phyloP scores from a whole-genome alignment of 108 stramenopile genomes.

The Skeletonema grethae region DNA sequence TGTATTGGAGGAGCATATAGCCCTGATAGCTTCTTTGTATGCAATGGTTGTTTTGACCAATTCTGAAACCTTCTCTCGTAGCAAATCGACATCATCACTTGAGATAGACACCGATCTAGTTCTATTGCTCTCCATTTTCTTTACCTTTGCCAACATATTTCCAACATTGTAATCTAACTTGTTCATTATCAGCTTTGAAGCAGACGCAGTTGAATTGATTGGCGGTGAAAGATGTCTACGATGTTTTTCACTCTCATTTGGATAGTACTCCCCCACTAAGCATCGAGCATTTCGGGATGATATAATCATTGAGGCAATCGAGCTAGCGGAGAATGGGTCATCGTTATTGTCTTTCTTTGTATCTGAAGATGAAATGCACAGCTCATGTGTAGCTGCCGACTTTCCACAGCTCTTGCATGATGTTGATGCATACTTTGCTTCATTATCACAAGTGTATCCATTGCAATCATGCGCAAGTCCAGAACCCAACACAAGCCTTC shows the following conservation, averaged over 20 bases:
- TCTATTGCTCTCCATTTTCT: slow-evolving; percentile 18
- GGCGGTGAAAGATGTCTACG: slow-evolving; percentile 15
- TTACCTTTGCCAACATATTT: slow-evolving; percentile 19
- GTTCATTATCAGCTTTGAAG: slow-evolving; percentile 22
- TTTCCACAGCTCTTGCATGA: slow-evolving; percentile 26
- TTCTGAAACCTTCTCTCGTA: slow-evolving; percentile 28
- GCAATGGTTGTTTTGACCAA: slow-evolving; percentile 20
- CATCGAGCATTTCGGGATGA: slow-evolving; percentile 37
- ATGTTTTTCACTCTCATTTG: slow-evolving; percentile 6
- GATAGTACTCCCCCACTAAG: slow-evolving; percentile 40
- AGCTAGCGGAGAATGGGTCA: slow-evolving; percentile 4
- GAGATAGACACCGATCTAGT: slow-evolving; percentile 4
- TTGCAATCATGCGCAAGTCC: slow-evolving; percentile 36
- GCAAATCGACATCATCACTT: slow-evolving; percentile 17
- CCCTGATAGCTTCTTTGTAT: slow-evolving; percentile 19
- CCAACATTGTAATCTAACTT: slow-evolving; percentile 22
- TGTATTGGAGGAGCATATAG: not conserved
- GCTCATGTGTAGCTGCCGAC: slow-evolving; percentile 31
- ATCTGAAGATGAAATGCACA: slow-evolving; percentile 18
- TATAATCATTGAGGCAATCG: slow-evolving; percentile 25
- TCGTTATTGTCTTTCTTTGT: not conserved
- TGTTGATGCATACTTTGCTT: slow-evolving; percentile 19
- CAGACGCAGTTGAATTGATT: slow-evolving; percentile 26
- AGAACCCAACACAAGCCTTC: slow-evolving; percentile 18
- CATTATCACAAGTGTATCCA: slow-evolving; percentile 12